These are phyloP conservation scores for Trichoderma brevicompactum DNA, from an alignment of 2,329 filamentous ascomycete genomes.

Conservation along the genomic window DNA sequence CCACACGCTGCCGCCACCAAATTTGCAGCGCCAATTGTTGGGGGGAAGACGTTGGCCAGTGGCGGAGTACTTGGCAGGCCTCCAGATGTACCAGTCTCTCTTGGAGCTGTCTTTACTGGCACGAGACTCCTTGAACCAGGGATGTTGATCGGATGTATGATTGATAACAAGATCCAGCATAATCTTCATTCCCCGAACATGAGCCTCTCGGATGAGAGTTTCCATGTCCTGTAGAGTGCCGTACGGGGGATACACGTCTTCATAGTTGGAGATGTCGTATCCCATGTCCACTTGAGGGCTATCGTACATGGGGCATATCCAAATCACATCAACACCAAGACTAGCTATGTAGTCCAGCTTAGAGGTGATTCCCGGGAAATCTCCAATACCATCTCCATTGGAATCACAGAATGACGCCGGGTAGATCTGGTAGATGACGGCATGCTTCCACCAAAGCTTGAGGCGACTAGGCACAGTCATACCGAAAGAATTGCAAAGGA, in stretches of 20 bases:
- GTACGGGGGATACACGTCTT: constrained; percentile 66
- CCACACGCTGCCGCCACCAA: constrained; percentile 66
- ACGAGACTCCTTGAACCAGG: constrained; percentile 71
- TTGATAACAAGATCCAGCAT: constrained; percentile 80
- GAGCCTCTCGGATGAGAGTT: constrained; percentile 61
- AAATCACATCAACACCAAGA: constrained; percentile 67
- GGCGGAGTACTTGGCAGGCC: constrained; percentile 55
- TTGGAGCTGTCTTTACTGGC: constrained; percentile 65
- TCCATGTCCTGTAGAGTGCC: constrained; percentile 70
- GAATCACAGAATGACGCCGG: constrained; percentile 62
- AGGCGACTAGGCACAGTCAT: constrained; percentile 36
- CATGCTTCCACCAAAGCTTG: constrained; percentile 60
- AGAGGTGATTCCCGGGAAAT: constrained; percentile 65
- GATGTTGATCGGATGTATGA: constrained; percentile 73
- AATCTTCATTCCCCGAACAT: constrained; percentile 68
- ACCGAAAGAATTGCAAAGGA: background rate
- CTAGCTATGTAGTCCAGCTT: constrained; percentile 65
- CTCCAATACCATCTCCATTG: constrained; percentile 63
- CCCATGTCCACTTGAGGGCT: constrained; percentile 71
- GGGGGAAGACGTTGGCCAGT: constrained; percentile 69
- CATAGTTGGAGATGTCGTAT: constrained; percentile 72
- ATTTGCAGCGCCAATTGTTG: constrained; percentile 74
- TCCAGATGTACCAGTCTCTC: constrained; percentile 70
- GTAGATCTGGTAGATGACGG: constrained; percentile 63
- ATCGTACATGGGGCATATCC: constrained; percentile 69